A percentile compares a stretch with the other conserved stretches of the same genome.
These are phyloP conservation scores for Eragrostis tef DNA, from an alignment of 202 grass and related monocot species.

Conservation along the genomic window DNA sequence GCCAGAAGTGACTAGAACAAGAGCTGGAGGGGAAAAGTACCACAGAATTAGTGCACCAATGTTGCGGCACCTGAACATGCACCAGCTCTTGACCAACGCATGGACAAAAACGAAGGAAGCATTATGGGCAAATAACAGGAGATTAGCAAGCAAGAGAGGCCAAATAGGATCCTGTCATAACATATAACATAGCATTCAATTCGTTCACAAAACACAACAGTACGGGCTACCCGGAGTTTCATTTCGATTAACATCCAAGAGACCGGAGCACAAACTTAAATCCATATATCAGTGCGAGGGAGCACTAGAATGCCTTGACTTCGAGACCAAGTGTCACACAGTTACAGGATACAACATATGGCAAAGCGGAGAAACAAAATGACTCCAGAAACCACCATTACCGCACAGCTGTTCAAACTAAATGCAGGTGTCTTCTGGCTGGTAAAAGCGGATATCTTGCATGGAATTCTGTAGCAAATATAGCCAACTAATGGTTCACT, in stretches of 20 bases:
- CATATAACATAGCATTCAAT: background rate
- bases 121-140: background rate
- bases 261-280: background rate
- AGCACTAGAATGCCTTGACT: background rate
- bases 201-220: background rate
- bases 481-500: background rate
- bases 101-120: too few species aligned
- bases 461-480: background rate
- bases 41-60: too few species aligned
- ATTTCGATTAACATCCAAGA: background rate
- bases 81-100: too few species aligned
- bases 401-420: background rate
- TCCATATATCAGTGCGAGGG: background rate
- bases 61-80: too few species aligned
- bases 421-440: background rate
- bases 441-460: background rate
- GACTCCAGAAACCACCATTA: background rate
- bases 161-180: background rate
- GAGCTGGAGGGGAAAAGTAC: too few species aligned
- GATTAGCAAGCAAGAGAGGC: background rate
- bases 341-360: background rate
- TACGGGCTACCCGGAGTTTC: background rate
- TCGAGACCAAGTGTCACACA: background rate
- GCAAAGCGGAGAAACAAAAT: background rate
- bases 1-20: too few species aligned